Evolutionary conservation across 169 alveolate species (phyloP), one percentile per base, ranked within the genome.

Genomic region (Babesia bigemina): DNA sequence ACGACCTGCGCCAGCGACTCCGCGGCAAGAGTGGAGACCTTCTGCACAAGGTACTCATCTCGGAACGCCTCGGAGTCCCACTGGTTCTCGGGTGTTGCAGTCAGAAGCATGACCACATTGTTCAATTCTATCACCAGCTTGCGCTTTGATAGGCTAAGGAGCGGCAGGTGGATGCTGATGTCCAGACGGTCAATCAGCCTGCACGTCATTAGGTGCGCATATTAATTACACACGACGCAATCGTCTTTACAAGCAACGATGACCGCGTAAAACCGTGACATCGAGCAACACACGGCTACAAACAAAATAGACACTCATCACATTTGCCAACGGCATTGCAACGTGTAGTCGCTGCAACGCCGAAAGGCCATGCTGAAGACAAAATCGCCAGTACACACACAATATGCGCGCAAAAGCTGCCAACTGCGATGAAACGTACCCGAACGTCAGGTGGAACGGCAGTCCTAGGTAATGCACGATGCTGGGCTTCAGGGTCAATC

Each of bases 381-480:
- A 33, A 6, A 33, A 6, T 6, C 6, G 2, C 6, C 2, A 4
- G 6, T 6, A 33, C 6, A 6, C 39, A 33, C 6, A 6, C 6
- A 33, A 2, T 33, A 33, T 33, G 6, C 39, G 6, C 39, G 39
- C 6, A 33, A 6, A 33, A 33, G 39, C 6, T 10, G 14, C 1
- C 50, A 2, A 52, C 4, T 14, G 26, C 0, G 36, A 13, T 11
- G 22, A 21, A n/a, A 14, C 61, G 48, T 66, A 74, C 77, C 91
- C 91, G 58, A 84, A 85, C 28, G 76, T 66, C 59, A 86, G 75
- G 42, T 69, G 76, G 42, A 69, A 63, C 19, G 93, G 93, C 59
- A 88, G 79, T 2, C 75, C 84, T 63, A 88, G 75, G 50, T 53
- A 50, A 62, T 85, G 88, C 45, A 88, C 70, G 28, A 63, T 75